Evolutionary conservation across 352 stramenopile genomes (phyloP).

Genomic region (Thraustotheca clavata): DNA sequence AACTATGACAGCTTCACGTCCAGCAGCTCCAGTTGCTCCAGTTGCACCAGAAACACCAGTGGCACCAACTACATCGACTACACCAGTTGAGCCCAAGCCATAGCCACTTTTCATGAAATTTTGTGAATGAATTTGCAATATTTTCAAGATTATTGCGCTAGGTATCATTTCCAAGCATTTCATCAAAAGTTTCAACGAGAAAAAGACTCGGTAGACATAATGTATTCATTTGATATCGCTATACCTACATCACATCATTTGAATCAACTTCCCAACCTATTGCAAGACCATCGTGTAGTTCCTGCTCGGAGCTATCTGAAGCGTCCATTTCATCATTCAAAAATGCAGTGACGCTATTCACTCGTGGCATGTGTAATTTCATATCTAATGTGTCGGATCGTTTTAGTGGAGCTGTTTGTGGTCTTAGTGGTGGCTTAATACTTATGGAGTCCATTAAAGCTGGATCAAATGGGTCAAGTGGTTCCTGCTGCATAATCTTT

Average conservation of each 20-base stretch:
- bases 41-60: background rate
- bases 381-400: background rate
- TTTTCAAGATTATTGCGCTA: background rate
- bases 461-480: constrained; percentile 7
- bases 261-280: background rate
- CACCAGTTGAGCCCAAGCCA: background rate
- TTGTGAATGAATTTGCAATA: background rate
- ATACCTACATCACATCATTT: no score
- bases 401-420: background rate
- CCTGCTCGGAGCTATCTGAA: background rate
- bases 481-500: background rate
- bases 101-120: no score
- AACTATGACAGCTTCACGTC: background rate
- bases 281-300: background rate
- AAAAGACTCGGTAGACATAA: no score
- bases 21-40: background rate
- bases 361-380: background rate
- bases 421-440: background rate
- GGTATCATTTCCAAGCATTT: no score
- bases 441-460: background rate
- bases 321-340: constrained; percentile 2
- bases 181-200: no score
- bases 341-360: background rate
- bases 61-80: background rate
- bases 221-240: no score